Conservation (phyloP, 1,284 basidiomycete genomes). For the Coniferiporia sulphurascens region DNA sequence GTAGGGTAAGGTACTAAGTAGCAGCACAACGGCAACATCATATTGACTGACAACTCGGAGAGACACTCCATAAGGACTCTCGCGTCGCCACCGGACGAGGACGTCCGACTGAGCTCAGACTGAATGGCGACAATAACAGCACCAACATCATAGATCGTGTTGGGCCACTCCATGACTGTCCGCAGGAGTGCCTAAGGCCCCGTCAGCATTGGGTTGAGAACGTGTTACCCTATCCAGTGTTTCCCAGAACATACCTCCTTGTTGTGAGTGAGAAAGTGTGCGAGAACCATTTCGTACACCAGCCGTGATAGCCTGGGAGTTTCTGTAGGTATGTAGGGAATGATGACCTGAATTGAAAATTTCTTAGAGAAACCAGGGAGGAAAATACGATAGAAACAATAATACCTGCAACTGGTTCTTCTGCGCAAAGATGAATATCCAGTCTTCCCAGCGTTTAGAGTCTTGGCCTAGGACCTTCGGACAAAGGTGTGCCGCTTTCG, state of each 20-base stretch:
- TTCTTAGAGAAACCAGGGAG: not conserved
- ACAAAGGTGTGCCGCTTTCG: constrained; percentile 80
- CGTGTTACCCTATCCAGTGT: not conserved
- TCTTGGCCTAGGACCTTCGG: constrained; percentile 85
- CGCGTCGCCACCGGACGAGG: constrained; percentile 48
- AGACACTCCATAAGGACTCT: constrained; percentile 84
- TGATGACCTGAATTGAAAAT: constrained; percentile 58
- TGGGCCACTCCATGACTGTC: constrained; percentile 87
- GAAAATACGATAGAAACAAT: not conserved
- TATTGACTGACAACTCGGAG: constrained; percentile 71
- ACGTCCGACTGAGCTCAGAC: constrained; percentile 68
- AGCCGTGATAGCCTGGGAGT: constrained; percentile 76
- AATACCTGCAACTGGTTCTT: constrained; percentile 74
- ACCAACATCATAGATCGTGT: constrained; percentile 82
- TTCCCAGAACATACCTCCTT: constrained; percentile 44
- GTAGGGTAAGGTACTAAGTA: not conserved
- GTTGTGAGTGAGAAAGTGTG: constrained; percentile 80
- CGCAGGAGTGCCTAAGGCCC: constrained; percentile 58
- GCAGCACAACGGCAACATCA: not conserved
- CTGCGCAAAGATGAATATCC: constrained; percentile 90
- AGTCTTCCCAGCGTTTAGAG: constrained; percentile 85
- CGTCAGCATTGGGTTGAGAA: not conserved
- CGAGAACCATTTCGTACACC: constrained; percentile 95
- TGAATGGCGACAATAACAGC: constrained; percentile 87
- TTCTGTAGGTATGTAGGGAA: constrained; percentile 84